Percentiles rank a stretch among this genome's conserved stretches.
Evolutionary conservation across 2,329 filamentous ascomycete species (phyloP).

Genomic region (Paraphoma sp.): DNA sequence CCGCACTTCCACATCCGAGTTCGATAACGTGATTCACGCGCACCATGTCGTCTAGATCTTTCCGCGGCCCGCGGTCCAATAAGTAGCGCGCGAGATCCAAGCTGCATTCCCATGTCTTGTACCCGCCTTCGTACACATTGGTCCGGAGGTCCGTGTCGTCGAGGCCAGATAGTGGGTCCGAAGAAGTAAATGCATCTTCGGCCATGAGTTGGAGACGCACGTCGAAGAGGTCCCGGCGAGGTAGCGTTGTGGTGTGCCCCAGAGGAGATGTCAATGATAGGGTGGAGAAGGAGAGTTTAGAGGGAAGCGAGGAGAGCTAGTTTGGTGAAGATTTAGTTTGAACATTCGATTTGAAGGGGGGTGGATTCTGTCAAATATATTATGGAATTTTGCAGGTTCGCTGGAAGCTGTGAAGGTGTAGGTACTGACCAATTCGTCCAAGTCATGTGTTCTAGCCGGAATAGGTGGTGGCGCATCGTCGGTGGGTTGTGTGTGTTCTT

Average conservation of each 20-base stretch:
- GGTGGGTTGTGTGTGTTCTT: conserved; percentile 3
- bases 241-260: conserved; percentile 62
- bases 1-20: conserved; percentile 79
- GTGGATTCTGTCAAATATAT: not conserved
- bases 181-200: conserved; percentile 54
- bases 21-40: conserved; percentile 59
- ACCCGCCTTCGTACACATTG: conserved; percentile 84
- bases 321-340: conserved; percentile 43
- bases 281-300: conserved; percentile 73
- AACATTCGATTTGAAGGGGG: not conserved
- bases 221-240: conserved; percentile 81
- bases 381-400: not conserved
- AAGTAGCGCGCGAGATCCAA: conserved; percentile 76
- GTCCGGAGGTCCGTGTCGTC: conserved; percentile 75
- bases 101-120: conserved; percentile 90
- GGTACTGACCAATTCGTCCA: conserved; percentile 56
- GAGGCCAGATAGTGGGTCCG: conserved; percentile 37
- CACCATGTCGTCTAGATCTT: conserved; percentile 57
- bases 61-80: conserved; percentile 56
- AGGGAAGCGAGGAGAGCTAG: conserved; percentile 67
- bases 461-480: conserved; percentile 38
- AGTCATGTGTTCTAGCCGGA: conserved; percentile 50
- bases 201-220: conserved; percentile 83
- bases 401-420: too few relatives aligned
- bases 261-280: conserved; percentile 68